Evolutionary conservation across 306 rosid species (phyloP).

Genomic region (Trifolium dubium): DNA sequence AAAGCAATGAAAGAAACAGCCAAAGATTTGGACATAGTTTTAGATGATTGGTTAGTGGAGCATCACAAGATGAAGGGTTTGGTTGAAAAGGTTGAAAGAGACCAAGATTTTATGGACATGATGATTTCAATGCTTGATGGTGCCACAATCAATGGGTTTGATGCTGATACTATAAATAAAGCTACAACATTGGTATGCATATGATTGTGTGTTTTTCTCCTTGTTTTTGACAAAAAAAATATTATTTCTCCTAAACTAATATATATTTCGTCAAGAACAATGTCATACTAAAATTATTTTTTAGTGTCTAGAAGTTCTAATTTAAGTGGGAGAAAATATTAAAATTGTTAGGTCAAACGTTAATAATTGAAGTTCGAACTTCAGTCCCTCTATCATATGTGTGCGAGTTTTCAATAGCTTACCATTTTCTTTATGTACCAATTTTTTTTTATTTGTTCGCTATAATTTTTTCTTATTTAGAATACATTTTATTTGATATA

Average conservation of each 20-base stretch:
- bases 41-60: slow-evolving; percentile 38
- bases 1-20: slow-evolving; percentile 40
- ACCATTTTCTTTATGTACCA: too few relatives aligned
- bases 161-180: slow-evolving; percentile 26
- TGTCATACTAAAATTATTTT: background rate
- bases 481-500: background rate
- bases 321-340: too few relatives aligned
- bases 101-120: slow-evolving; percentile 33
- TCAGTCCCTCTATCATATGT: too few relatives aligned
- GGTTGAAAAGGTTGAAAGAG: slow-evolving; percentile 5
- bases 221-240: too few relatives aligned
- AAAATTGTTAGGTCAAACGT: too few relatives aligned
- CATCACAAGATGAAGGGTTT: slow-evolving; percentile 14
- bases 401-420: too few relatives aligned
- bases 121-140: slow-evolving; percentile 34
- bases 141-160: background rate
- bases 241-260: background rate
- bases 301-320: too few relatives aligned
- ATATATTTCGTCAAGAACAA: background rate
- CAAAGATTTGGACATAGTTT: slow-evolving; percentile 28
- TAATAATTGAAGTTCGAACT: too few relatives aligned
- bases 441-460: too few relatives aligned
- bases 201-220: background rate
- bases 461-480: background rate
- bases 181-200: slow-evolving; percentile 35